Base-by-base conservation (phyloP, 2,329 filamentous ascomycete species). In the Annulohypoxylon truncatum region DNA sequence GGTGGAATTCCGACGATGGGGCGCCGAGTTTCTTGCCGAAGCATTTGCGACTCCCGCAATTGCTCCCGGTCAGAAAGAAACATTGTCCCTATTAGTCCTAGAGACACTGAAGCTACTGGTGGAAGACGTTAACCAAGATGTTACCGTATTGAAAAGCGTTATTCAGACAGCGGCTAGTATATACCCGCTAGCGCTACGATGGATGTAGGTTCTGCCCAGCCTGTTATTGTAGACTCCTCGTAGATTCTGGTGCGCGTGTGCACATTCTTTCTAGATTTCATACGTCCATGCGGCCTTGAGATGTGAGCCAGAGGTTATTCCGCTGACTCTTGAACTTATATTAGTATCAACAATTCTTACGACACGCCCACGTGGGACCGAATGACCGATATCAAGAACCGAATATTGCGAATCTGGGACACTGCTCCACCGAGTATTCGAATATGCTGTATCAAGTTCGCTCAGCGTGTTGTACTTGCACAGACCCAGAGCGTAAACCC, bases 371-470 rank as follows among this genome's bases (percentile, higher is more conserved):
- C 91, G 47, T 99, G 96, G 96, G 91, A 96, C 76, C 89, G 90
- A 70, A 96, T 98, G 88, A 85, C 89, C 57, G 87, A 89, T 9
- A 95, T 98, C 80, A 99, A 99, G 82, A 89, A 92, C 59, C 92
- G 90, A 73, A 96, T 99, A 71, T 80, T 99, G 65, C 89, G 88
- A 64, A 89, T 96, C 75, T 97, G 96, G 95, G 95, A 97, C 73
- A 87, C 84, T 44, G 90, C 92, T 15, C 82, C 88, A 12, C 85
- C 90, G 10, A 91, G 93, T 2, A 88, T 98, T 68, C 90, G 90
- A 73, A 90, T 98, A 78, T 97, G 94, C 83, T 98, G 96, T 82
- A 91, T 98, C 85, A 99, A 99, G 80, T 99, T 99, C 79, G 91
- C 93, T 35, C 95, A 99, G 81, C 90, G 93, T 69, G 93, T 98